Evolutionary conservation across 805 yeast genomes (phyloP), one percentile per base, ranked within the genome.

Genomic region (Ogataea philodendri): DNA sequence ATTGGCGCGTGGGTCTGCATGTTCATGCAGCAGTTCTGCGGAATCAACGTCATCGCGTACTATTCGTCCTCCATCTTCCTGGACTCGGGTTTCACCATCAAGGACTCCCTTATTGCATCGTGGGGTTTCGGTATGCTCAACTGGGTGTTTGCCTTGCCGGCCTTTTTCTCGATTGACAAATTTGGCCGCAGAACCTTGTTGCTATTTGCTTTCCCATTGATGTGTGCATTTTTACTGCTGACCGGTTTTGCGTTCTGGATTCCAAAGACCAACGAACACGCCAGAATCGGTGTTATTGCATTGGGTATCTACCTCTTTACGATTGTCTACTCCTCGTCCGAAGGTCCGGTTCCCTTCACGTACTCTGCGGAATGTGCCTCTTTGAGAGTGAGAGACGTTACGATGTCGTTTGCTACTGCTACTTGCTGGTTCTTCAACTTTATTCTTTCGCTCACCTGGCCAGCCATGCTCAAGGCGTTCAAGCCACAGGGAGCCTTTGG

Each of bases 271-370:
- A 49, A 55, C 8, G 54, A 52, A 17, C 59, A 73, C 6, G 80
- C 79, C 5, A 71, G 84, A 52, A 60, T 81, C 41, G 95, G 79
- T 7, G 69, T 81, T 32, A 78, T 84, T 37, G 68, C 81, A 4
- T 62, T 77, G 44, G 94, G 93, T 48, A 79, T 86, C 41, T 86
- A 86, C 56, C 55, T 86, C 18, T 85, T 74, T 61, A 67, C 86
- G 0, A 71, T 77, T 28, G 80, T 82, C 39, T 86, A 86, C 62
- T 84, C 94, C 0, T 76, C 84, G 3, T 90, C 94, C 37, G 86
- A 83, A 58, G 95, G 95, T 30, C 94, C 93, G 8, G 93, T 86
- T 29, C 94, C 95, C 4, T 85, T 86, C 65, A 82, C 93, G 3
- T 84, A 86, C 54, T 79, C 88, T 18, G 94, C 95, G 8, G 95